Evolutionary conservation across 2,329 filamentous ascomycete genomes (phyloP), one percentile per base, ranked within the genome.

Genomic region (Ceratocystis variospora): DNA sequence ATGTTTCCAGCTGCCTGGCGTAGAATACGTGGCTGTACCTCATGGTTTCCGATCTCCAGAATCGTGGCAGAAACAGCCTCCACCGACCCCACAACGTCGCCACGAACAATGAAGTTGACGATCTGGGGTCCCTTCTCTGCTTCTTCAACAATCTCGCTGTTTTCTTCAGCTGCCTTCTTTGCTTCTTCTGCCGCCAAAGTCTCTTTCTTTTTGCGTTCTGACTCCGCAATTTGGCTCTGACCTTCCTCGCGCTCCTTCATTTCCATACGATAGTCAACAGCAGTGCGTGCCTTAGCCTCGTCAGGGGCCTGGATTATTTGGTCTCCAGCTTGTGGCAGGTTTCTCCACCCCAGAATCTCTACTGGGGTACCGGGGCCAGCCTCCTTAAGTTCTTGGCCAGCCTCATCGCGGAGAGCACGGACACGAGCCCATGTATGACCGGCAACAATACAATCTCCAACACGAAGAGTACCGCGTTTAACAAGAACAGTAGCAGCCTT

Each of bases 291-390:
- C 69, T 83, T 87, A 68, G 85, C 82, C 76, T 97, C 92, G 70
- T 86, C 85, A 0, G 83, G 79, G 0, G 92, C 90, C 76, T 97
- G 89, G 0, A 99, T 79, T 7, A 96, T 87, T 77, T 90, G 85
- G 71, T 95, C 89, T 62, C 95, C 95, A 0, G 94, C 93, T 28
- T 83, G 81, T 0, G 94, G 93, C 5, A 83, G 75, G 45, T 90
- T 88, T 71, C 87, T 86, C 94, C 94, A 99, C n/a, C 94, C 94
- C 69, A 96, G 85, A 22, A 99, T 84, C 75, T 97, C 90, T 2
- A 96, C 89, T 0, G 95, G 91, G 33, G 87, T 94, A 45, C 94
- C 94, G 0, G 94, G 95, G 0, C 86, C 84, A 15, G 90, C 92
- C 74, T 90, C 86, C 0, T 79, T 71, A 17, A 97, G 78, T 12